Percentiles rank a stretch among this genome's conserved stretches.
phyloP scores from a whole-genome alignment of 1,139 yeast genomes.

The Suhomyces bokatorum region DNA sequence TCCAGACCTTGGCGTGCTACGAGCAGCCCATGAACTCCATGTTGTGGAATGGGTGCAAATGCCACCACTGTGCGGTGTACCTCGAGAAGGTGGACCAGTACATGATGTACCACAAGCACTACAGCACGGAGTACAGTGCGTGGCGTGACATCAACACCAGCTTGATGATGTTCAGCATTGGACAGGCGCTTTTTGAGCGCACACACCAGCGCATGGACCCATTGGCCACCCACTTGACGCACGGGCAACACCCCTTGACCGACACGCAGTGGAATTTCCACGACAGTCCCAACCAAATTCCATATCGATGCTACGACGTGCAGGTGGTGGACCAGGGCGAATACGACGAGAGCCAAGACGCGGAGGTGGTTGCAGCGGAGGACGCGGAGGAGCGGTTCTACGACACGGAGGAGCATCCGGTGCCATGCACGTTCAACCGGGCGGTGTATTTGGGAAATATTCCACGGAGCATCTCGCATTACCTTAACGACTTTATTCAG shows the following conservation, averaged over 20 bases:
- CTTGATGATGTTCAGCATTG: constrained; percentile 53
- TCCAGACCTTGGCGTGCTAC: constrained; percentile 62
- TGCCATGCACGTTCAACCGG: constrained; percentile 23
- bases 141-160: constrained; percentile 64
- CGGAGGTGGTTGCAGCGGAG: constrained; percentile 12
- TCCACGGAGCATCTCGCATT: constrained; percentile 35
- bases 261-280: constrained; percentile 42
- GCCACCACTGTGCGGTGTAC: constrained; percentile 52
- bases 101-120: constrained; percentile 63
- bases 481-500: constrained; percentile 32
- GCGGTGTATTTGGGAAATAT: constrained; percentile 19
- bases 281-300: constrained; percentile 19
- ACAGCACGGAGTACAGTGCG: constrained; percentile 38
- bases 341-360: constrained; percentile 33
- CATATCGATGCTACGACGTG: constrained; percentile 38
- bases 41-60: constrained; percentile 76
- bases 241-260: constrained; percentile 26
- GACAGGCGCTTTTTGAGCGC: constrained; percentile 43
- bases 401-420: constrained; percentile 23
- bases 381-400: constrained; percentile 28
- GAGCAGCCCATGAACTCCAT: constrained; percentile 68
- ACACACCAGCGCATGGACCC: constrained; percentile 19
- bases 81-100: constrained; percentile 56
- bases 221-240: constrained; percentile 25
- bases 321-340: constrained; percentile 41